Percentiles rank a stretch among this genome's conserved stretches.
phyloP scores from a whole-genome alignment of 257 asterid species.

The Nicotiana otophora region DNA sequence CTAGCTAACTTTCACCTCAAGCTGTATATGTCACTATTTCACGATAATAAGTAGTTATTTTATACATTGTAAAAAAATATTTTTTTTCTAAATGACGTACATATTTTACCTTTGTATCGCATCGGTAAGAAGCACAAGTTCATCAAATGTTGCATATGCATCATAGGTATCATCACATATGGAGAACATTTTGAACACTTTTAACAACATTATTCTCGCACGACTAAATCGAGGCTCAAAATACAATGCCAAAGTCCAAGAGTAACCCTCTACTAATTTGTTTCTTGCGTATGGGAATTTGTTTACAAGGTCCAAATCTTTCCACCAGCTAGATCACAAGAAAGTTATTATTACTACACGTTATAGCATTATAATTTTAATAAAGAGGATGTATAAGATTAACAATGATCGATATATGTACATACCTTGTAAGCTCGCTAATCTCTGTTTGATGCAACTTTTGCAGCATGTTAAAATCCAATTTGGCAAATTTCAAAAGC shows the following conservation, averaged over 20 bases:
- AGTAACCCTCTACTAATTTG: slow-evolving; percentile 31
- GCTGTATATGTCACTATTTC: not conserved
- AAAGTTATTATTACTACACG: too few relatives aligned
- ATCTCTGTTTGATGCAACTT: slow-evolving; percentile 18
- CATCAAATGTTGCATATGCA: not conserved
- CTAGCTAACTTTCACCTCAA: too few relatives aligned
- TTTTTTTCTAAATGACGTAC: too few relatives aligned
- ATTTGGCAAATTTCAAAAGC: slow-evolving; percentile 18
- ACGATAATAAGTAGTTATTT: not conserved
- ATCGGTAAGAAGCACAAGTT: slow-evolving; percentile 9
- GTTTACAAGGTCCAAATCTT: slow-evolving; percentile 13
- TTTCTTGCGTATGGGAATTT: slow-evolving; percentile 32
- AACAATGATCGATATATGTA: too few relatives aligned
- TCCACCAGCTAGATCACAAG: slow-evolving; percentile 32
- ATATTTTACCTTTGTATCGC: slow-evolving; percentile 29
- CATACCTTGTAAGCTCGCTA: not conserved
- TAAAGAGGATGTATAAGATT: not conserved
- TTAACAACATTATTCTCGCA: slow-evolving; percentile 15
- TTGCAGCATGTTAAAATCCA: slow-evolving; percentile 27
- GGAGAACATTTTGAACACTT: slow-evolving; percentile 8
- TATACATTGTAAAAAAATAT: not conserved
- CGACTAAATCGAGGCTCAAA: slow-evolving; percentile 23
- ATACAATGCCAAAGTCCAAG: slow-evolving; percentile 20
- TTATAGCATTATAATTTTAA: too few relatives aligned
- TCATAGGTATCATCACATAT: not conserved